Evolutionary conservation across 2,329 filamentous ascomycete species (phyloP).

Genomic region (Neurospora sp.): DNA sequence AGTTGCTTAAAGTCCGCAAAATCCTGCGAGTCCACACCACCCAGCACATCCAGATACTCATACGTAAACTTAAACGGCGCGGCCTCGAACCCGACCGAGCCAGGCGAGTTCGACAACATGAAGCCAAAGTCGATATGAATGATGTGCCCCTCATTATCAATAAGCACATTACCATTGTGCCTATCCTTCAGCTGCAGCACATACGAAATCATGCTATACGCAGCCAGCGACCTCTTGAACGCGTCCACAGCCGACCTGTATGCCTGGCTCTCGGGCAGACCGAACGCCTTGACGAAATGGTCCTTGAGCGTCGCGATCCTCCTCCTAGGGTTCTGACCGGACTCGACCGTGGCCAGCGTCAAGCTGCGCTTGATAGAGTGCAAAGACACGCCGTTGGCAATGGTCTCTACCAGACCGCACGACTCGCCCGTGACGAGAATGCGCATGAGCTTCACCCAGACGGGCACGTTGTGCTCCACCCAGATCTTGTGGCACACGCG

Average conservation of each 20-base stretch:
- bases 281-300: slow-evolving; percentile 75
- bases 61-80: slow-evolving; percentile 77
- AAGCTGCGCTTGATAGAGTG: slow-evolving; percentile 77
- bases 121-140: slow-evolving; percentile 87
- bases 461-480: slow-evolving; percentile 61
- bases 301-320: slow-evolving; percentile 73
- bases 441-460: slow-evolving; percentile 86
- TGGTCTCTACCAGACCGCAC: slow-evolving; percentile 77
- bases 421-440: slow-evolving; percentile 80
- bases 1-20: slow-evolving; percentile 69
- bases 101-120: slow-evolving; percentile 80
- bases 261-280: slow-evolving; percentile 55
- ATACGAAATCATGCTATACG: slow-evolving; percentile 79
- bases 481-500: slow-evolving; percentile 74
- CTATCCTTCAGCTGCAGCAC: slow-evolving; percentile 76
- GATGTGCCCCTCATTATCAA: slow-evolving; percentile 78
- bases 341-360: slow-evolving; percentile 64
- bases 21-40: slow-evolving; percentile 58
- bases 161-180: slow-evolving; percentile 78
- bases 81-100: slow-evolving; percentile 76
- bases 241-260: slow-evolving; percentile 66
- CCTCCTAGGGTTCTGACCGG: slow-evolving; percentile 62
- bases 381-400: slow-evolving; percentile 79
- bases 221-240: slow-evolving; percentile 72
- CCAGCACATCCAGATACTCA: slow-evolving; percentile 77